These are phyloP conservation scores for Botryotinia calthae DNA, from an alignment of 2,329 filamentous ascomycete genomes.

Conservation along the genomic window DNA sequence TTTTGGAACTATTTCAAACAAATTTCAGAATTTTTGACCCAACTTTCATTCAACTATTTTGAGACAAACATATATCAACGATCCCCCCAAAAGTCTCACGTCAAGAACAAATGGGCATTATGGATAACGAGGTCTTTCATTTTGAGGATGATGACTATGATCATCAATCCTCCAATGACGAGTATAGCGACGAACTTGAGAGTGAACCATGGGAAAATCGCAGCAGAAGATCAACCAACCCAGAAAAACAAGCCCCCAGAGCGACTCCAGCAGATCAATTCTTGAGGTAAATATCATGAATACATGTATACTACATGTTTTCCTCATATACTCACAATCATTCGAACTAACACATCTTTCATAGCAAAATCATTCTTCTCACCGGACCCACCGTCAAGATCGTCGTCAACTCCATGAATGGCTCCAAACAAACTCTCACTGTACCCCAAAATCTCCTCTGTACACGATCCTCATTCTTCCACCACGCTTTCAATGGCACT, in stretches of 20 bases:
- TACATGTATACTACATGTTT: background rate
- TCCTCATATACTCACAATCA: rapidly evolving
- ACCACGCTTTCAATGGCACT: conserved; percentile 21
- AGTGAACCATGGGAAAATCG: background rate
- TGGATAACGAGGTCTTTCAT: conserved; percentile 1
- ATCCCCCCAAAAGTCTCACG: background rate
- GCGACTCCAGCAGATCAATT: conserved; percentile 13
- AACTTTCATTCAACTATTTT: background rate
- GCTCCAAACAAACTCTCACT: background rate
- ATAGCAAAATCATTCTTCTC: conserved; percentile 13
- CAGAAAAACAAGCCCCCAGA: background rate
- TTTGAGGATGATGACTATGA: background rate
- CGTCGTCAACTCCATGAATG: background rate
- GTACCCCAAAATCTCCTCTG: conserved; percentile 23
- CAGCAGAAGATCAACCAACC: background rate
- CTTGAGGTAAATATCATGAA: background rate
- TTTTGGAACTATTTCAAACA: background rate
- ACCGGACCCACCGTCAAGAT: conserved; percentile 18
- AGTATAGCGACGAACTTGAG: background rate
- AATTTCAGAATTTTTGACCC: background rate
- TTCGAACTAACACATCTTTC: background rate
- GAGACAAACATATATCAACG: background rate
- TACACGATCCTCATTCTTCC: conserved; percentile 23
- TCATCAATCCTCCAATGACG: conserved; percentile 2
- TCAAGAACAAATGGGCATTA: background rate